phyloP scores from a whole-genome alignment of 1,139 yeast species.

The Kodamaea derodonti region DNA sequence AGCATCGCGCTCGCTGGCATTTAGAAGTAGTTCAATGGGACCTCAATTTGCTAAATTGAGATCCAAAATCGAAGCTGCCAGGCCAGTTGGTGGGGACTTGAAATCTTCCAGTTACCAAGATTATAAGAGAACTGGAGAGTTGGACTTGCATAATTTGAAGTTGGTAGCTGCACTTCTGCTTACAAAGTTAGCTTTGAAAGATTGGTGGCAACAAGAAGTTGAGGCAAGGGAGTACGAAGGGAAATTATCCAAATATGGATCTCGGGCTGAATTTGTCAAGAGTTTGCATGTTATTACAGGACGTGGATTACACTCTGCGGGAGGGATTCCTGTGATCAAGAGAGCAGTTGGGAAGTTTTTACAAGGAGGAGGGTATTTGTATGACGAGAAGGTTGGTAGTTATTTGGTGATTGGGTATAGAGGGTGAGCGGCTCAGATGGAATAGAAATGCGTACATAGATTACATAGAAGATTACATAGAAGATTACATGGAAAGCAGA shows the following conservation, averaged over 20 bases:
- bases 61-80: constrained; percentile 5
- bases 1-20: background rate
- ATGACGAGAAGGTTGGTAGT: constrained; percentile 43
- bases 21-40: constrained; percentile 5
- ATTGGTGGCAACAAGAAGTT: constrained; percentile 58
- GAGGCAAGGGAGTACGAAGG: constrained; percentile 37
- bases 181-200: constrained; percentile 26
- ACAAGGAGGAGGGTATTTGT: constrained; percentile 29
- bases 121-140: constrained; percentile 13
- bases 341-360: constrained; percentile 36
- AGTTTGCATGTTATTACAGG: constrained; percentile 52
- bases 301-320: constrained; percentile 57
- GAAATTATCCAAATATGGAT: constrained; percentile 25
- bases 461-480: too few relatives aligned
- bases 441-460: too few relatives aligned
- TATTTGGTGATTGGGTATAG: constrained; percentile 27
- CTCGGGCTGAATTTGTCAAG: constrained; percentile 28
- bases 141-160: constrained; percentile 53
- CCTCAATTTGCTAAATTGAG: constrained; percentile 11
- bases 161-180: constrained; percentile 42
- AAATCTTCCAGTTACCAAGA: constrained; percentile 2
- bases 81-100: constrained; percentile 1
- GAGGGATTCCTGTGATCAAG: constrained; percentile 46
- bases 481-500: too few relatives aligned
- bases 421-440: too few relatives aligned